Percentiles rank a stretch among this genome's conserved stretches.
phyloP scores from a whole-genome alignment of 768 basidiomycete species.

The Megacollybia marginata region DNA sequence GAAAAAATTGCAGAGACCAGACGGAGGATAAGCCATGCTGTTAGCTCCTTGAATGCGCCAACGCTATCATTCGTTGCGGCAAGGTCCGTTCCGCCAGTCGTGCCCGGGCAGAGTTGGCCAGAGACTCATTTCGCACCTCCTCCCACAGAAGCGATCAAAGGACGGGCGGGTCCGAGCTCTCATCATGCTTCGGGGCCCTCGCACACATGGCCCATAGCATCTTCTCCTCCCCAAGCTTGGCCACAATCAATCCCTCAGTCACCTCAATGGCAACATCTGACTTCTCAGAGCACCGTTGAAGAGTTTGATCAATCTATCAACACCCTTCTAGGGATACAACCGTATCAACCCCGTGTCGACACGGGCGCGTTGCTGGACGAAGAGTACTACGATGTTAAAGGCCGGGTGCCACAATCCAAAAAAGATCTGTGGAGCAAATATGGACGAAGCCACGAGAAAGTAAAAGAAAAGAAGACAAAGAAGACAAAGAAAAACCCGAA shows the following conservation, averaged over 20 bases:
- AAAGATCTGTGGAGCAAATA: neutral
- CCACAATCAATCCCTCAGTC: neutral
- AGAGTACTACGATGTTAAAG: neutral
- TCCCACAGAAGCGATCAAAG: neutral
- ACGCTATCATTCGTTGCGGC: neutral
- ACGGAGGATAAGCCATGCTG: conserved; percentile 47
- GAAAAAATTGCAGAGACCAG: conserved; percentile 37
- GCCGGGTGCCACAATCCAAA: neutral
- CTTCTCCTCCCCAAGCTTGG: neutral
- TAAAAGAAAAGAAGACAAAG: neutral
- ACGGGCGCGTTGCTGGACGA: neutral
- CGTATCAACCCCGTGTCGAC: neutral
- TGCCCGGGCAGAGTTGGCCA: neutral
- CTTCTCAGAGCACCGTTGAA: neutral
- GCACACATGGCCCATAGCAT: neutral
- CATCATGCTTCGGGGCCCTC: neutral
- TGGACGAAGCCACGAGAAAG: neutral
- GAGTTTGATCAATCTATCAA: neutral
- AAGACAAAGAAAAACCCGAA: neutral
- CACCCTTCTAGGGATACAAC: neutral
- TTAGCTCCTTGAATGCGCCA: conserved; percentile 11
- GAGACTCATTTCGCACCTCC: neutral
- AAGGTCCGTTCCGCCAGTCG: neutral
- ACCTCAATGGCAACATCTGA: neutral
- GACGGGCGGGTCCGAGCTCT: neutral